Evolutionary conservation across 164 flowering plant genomes (phyloP).

Genomic region (Piper longum): DNA sequence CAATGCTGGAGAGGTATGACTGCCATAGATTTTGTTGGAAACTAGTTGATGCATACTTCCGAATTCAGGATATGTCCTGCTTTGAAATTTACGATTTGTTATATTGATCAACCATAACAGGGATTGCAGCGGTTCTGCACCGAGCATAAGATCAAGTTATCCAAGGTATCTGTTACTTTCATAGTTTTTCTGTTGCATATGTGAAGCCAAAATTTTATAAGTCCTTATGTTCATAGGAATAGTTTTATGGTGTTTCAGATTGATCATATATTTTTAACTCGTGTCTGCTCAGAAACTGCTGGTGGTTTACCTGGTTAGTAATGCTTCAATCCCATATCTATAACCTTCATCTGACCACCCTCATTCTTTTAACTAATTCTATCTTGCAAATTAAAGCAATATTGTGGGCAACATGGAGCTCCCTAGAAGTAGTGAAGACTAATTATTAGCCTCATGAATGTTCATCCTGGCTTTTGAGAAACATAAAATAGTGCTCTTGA

Average conservation of each 20-base stretch:
- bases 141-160: slow-evolving; percentile 87
- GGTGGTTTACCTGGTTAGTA: slow-evolving; percentile 94
- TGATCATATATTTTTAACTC: slow-evolving; percentile 92
- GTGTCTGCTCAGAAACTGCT: slow-evolving; percentile 98
- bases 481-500: too few relatives aligned
- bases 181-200: neutral
- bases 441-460: too few relatives aligned
- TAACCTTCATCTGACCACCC: neutral
- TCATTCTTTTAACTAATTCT: too few relatives aligned
- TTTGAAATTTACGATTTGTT: neutral
- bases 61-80: neutral
- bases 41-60: too few relatives aligned
- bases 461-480: too few relatives aligned
- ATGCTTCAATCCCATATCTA: neutral
- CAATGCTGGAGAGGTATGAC: slow-evolving; percentile 88
- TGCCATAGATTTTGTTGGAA: neutral
- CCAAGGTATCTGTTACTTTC: slow-evolving; percentile 49
- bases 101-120: slow-evolving; percentile 22
- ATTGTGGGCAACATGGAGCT: too few relatives aligned
- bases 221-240: neutral
- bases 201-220: neutral
- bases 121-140: slow-evolving; percentile 93
- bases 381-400: too few relatives aligned
- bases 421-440: too few relatives aligned
- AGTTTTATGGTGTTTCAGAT: slow-evolving; percentile 27